Evolutionary conservation across 2,329 filamentous ascomycete genomes (phyloP).

Genomic region (Neofusicoccum kwambonambiense): DNA sequence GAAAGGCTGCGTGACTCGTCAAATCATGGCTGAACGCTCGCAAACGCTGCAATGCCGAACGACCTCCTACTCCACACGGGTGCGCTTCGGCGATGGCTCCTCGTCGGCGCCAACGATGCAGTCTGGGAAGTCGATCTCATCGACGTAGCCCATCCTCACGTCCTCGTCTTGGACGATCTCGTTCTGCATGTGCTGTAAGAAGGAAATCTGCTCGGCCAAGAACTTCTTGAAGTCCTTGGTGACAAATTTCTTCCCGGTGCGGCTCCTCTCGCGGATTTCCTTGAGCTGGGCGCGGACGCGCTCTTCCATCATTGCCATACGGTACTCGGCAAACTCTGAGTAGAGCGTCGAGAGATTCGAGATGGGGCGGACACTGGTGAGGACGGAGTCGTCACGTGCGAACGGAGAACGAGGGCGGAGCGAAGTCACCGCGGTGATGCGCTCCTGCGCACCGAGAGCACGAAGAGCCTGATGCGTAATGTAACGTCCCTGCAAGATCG

Average conservation of each 20-base stretch:
- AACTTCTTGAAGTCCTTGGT: slow-evolving; percentile 36
- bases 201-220: slow-evolving; percentile 32
- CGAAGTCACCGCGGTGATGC: slow-evolving; percentile 65
- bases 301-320: slow-evolving; percentile 62
- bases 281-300: slow-evolving; percentile 51
- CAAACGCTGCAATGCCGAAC: not conserved
- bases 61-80: slow-evolving; percentile 3
- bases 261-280: slow-evolving; percentile 39
- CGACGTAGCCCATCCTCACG: slow-evolving; percentile 30
- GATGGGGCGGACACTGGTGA: slow-evolving; percentile 60
- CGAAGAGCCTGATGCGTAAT: slow-evolving; percentile 64
- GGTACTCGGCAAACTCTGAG: slow-evolving; percentile 61
- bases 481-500: slow-evolving; percentile 67
- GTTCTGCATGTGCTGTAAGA: slow-evolving; percentile 33
- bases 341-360: slow-evolving; percentile 60
- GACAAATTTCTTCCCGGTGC: slow-evolving; percentile 32
- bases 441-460: slow-evolving; percentile 58
- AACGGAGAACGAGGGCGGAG: slow-evolving; percentile 59
- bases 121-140: slow-evolving; percentile 29
- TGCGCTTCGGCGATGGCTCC: slow-evolving; percentile 9
- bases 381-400: slow-evolving; percentile 59
- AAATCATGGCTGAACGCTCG: slow-evolving; percentile 8
- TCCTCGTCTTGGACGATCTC: slow-evolving; percentile 34
- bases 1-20: slow-evolving; percentile 18
- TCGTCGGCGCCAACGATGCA: slow-evolving; percentile 24